A percentile compares a stretch with the other conserved stretches of the same genome.
Evolutionary conservation across 345 rosid genomes (phyloP).

Genomic region (Eucalyptus globulus): DNA sequence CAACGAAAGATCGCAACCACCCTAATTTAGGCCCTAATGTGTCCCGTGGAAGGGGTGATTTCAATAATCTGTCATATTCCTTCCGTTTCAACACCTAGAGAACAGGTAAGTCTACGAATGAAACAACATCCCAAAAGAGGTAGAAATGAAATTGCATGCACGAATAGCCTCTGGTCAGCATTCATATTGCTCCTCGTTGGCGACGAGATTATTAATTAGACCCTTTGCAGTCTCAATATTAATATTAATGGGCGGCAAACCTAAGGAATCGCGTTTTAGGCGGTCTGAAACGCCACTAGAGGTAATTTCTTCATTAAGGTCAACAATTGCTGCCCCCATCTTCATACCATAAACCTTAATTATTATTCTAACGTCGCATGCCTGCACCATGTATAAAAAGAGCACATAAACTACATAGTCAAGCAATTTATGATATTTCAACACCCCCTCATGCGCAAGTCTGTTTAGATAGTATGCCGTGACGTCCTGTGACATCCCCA

Average conservation of each 20-base stretch:
- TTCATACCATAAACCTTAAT: background rate
- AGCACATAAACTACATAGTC: background rate
- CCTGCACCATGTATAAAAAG: background rate
- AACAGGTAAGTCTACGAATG: background rate
- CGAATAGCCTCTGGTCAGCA: background rate
- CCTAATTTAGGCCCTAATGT: background rate
- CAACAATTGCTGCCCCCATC: background rate
- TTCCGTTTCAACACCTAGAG: background rate
- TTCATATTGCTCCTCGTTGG: background rate
- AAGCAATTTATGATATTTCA: background rate
- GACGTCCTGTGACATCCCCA: too few species aligned
- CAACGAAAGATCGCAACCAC: background rate
- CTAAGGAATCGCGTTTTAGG: background rate
- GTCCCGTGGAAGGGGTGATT: background rate
- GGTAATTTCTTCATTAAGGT: background rate
- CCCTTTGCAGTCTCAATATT: background rate
- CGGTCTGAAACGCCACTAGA: background rate
- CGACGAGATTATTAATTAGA: background rate
- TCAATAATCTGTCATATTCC: background rate
- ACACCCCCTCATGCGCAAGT: background rate
- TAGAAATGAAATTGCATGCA: background rate
- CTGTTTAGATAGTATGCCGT: accelerated
- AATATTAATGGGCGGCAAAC: background rate
- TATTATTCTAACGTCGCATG: background rate
- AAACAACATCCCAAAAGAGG: background rate